These are phyloP conservation scores for Scheffersomyces stipitis DNA, from an alignment of 805 yeast genomes.

Conservation along the genomic window DNA sequence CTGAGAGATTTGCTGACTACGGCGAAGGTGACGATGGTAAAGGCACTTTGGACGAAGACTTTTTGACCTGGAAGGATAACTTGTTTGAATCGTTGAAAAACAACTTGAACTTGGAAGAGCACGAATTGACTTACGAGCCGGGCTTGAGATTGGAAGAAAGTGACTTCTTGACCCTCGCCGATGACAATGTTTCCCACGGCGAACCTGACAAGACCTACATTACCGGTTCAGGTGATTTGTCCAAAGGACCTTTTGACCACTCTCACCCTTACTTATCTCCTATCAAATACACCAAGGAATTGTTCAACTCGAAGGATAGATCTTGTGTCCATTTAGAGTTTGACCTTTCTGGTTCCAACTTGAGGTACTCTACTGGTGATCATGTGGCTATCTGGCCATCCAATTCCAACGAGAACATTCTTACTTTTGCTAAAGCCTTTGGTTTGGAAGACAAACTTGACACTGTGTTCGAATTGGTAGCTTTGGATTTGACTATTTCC, in stretches of 20 bases:
- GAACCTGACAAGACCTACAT: conserved; percentile 67
- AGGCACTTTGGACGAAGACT: conserved; percentile 95
- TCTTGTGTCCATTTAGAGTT: conserved; percentile 90
- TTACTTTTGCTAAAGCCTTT: conserved; percentile 62
- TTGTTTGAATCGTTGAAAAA: conserved; percentile 66
- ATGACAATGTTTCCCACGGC: conserved; percentile 54
- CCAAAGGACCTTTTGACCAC: conserved; percentile 76
- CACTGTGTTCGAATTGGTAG: conserved; percentile 59
- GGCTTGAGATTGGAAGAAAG: conserved; percentile 47
- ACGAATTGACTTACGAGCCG: conserved; percentile 78
- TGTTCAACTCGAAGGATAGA: conserved; percentile 64
- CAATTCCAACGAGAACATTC: conserved; percentile 73
- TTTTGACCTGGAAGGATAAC: conserved; percentile 85
- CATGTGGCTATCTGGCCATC: conserved; percentile 95
- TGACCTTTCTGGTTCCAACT: conserved; percentile 70
- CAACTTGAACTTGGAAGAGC: conserved; percentile 70
- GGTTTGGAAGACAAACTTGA: conserved; percentile 54
- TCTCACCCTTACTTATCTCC: conserved; percentile 82
- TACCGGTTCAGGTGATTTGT: conserved; percentile 26
- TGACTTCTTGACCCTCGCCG: conserved; percentile 22
- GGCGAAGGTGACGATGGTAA: conserved; percentile 96
- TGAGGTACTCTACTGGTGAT: conserved; percentile 92
- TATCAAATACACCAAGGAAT: conserved; percentile 59
- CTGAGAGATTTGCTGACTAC: conserved; percentile 65
- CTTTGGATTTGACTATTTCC: conserved; percentile 67